Evolutionary conservation across 129 eudicot genomes (phyloP), one percentile per base, ranked within the genome.

Genomic region (Tanacetum coccineum): DNA sequence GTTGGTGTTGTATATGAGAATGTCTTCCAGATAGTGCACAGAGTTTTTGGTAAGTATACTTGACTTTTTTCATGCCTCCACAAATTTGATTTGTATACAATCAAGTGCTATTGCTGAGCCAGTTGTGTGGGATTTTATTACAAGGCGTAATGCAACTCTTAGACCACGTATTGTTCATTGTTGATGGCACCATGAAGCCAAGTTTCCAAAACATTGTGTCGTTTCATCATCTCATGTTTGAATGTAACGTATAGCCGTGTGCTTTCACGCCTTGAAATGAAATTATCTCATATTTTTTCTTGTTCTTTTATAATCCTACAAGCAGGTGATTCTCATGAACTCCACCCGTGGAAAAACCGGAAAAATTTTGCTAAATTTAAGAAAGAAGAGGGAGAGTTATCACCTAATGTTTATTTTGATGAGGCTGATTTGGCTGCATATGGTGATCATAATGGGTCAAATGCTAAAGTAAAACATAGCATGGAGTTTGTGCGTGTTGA

Each of bases 401-500:
- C n/a, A n/a, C n/a, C n/a, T n/a, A n/a, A n/a, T n/a, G n/a, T n/a
- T n/a, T n/a, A n/a, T n/a, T n/a, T n/a, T n/a, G n/a, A n/a, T n/a
- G n/a, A n/a, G n/a, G n/a, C n/a, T n/a, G n/a, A n/a, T n/a, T n/a
- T n/a, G n/a, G n/a, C n/a, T n/a, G n/a, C n/a, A n/a, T n/a, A n/a
- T n/a, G n/a, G n/a, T n/a, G n/a, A n/a, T n/a, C n/a, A n/a, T n/a
- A n/a, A n/a, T n/a, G n/a, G n/a, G n/a, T n/a, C n/a, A 22, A 87
- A 74, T 55, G 65, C 76, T 48, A 74, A 75, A 20, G 48, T 73
- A 71, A 75, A 77, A 66, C 72, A 62, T 70, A 71, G 78, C n/a
- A 57, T 20, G n/a, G 95, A 80, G 72, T 75, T 74, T 57, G 87
- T 46, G 81, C 82, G 85, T 76, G 94, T 85, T 48, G 98, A 86